A percentile compares a stretch with the other conserved stretches of the same genome.
phyloP scores from a whole-genome alignment of 805 yeast species.

The Yamadazyma philogaea region DNA sequence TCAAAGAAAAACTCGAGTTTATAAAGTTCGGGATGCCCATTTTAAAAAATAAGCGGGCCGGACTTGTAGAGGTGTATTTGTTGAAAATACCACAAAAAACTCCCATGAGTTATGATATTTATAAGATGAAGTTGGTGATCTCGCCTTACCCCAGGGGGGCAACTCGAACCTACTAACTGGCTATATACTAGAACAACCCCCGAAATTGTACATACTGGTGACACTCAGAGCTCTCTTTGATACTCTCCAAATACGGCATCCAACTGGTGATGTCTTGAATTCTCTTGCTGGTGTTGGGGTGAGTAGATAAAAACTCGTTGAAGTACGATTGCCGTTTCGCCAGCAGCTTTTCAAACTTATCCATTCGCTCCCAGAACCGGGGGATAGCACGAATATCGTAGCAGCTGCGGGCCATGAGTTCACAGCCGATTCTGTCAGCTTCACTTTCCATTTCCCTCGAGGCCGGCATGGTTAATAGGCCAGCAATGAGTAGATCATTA shows the following conservation, averaged over 20 bases:
- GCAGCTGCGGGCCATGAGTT: conserved; percentile 89
- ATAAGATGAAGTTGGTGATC: conserved; percentile 14
- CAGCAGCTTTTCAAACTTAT: conserved; percentile 34
- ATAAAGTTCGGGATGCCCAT: conserved; percentile 36
- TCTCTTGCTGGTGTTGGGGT: conserved; percentile 80
- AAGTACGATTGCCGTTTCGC: conserved; percentile 33
- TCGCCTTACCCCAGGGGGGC: conserved; percentile 7
- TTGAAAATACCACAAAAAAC: conserved; percentile 17
- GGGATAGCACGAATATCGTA: conserved; percentile 74
- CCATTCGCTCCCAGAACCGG: conserved; percentile 81
- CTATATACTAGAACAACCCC: conserved; percentile 5
- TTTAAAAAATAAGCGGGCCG: conserved; percentile 29
- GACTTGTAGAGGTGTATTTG: conserved; percentile 32
- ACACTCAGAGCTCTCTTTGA: conserved; percentile 29
- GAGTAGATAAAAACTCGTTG: conserved; percentile 77
- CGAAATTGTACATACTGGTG: conserved; percentile 11
- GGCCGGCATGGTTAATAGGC: conserved; percentile 73
- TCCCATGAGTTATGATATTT: conserved; percentile 9
- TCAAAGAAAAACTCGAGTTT: conserved; percentile 17
- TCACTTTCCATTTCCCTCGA: conserved; percentile 93
- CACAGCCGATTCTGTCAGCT: conserved; percentile 91
- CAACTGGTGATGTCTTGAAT: conserved; percentile 64
- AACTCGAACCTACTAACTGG: neutral
- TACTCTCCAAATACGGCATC: conserved; percentile 55
- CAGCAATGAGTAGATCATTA: conserved; percentile 50